These are phyloP conservation scores for Cruciata laevipes DNA, from an alignment of 257 asterid species.

Conservation along the genomic window DNA sequence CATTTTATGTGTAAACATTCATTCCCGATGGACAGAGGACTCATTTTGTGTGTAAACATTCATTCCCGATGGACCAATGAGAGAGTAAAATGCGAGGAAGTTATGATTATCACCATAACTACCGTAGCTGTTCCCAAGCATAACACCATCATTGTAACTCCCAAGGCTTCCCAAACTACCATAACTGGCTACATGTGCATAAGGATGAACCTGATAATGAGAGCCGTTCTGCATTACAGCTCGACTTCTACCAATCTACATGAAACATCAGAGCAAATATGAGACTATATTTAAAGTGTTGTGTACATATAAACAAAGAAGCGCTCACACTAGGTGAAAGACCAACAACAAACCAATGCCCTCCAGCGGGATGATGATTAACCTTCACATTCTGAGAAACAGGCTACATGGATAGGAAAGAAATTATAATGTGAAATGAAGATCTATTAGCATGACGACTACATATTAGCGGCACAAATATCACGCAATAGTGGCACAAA, in stretches of 20 bases:
- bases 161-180: constrained; percentile 99
- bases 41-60: constrained; percentile 63
- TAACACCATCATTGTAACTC: constrained; percentile 77
- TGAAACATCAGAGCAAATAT: constrained; percentile 4
- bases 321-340: constrained; percentile 95
- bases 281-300: constrained; percentile 6
- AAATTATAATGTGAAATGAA: too few relatives aligned
- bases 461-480: too few relatives aligned
- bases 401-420: constrained; percentile 55
- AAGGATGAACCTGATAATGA: constrained; percentile 65
- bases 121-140: constrained; percentile 87
- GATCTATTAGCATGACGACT: too few relatives aligned
- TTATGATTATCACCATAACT: constrained; percentile 86
- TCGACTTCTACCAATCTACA: constrained; percentile 76
- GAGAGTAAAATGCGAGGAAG: constrained; percentile 81
- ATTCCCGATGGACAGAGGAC: too few relatives aligned
- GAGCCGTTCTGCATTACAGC: constrained; percentile 67
- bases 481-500: too few relatives aligned
- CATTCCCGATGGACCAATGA: constrained; percentile 88
- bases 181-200: constrained; percentile 81
- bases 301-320: constrained; percentile 8
- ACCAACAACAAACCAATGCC: constrained; percentile 99
- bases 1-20: too few relatives aligned
- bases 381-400: constrained; percentile 85
- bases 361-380: constrained; percentile 96